Percentiles rank a stretch among this genome's conserved stretches.
Conservation (phyloP, 345 rosid species). For the Citrus reticulata region DNA sequence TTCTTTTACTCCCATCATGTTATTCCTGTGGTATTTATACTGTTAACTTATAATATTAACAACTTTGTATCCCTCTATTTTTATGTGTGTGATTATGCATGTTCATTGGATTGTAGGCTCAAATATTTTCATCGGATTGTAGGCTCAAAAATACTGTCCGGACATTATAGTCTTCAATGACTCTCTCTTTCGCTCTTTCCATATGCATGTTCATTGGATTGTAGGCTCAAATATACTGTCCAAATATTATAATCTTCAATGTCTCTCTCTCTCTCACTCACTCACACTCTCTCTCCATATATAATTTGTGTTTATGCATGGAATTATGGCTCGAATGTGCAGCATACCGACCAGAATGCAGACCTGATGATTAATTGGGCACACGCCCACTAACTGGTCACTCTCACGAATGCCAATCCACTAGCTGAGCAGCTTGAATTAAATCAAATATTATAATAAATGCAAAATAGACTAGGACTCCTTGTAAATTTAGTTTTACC, state of each 20-base stretch:
- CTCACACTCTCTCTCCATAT: no score
- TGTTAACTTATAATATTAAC: background rate
- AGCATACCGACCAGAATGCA: background rate
- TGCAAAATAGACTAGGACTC: background rate
- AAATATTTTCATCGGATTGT: background rate
- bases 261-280: no score
- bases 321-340: background rate
- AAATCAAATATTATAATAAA: background rate
- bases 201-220: no score
- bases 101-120: background rate
- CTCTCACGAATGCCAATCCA: background rate
- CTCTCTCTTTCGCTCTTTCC: no score
- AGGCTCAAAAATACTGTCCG: background rate
- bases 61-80: background rate
- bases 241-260: background rate
- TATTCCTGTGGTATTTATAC: background rate
- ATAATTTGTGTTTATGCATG: background rate
- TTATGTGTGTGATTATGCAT: background rate
- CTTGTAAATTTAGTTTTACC: background rate
- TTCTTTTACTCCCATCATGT: conserved; percentile 5
- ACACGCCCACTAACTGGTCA: background rate
- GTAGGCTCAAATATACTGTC: background rate
- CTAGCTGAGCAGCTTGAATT: background rate
- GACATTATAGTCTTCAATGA: background rate
- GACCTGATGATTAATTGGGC: background rate